A percentile compares a stretch with the other conserved stretches of the same genome.
Conservation (phyloP, 768 basidiomycete species). For the Russula dissimulans region DNA sequence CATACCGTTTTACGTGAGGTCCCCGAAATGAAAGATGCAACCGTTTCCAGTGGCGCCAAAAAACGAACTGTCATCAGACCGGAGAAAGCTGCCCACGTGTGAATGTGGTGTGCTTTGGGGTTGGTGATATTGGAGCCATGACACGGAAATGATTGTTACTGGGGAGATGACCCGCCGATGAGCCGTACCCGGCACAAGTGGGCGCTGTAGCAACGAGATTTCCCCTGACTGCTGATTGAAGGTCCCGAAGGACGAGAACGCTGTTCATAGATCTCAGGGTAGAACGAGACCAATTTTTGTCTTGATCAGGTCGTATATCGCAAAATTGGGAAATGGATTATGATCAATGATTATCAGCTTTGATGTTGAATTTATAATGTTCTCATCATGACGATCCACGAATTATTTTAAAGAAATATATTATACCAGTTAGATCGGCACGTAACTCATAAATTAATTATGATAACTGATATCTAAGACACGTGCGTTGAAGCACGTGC, state of each 20-base stretch:
- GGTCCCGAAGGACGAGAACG: neutral
- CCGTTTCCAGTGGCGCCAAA: neutral
- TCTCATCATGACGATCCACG: no score
- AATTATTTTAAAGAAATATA: no score
- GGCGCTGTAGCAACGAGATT: slow-evolving; percentile 6
- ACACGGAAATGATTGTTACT: neutral
- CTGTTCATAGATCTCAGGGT: slow-evolving; percentile 1
- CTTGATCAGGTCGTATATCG: no score
- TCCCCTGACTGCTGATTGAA: neutral
- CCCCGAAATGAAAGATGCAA: neutral
- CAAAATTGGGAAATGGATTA: neutral
- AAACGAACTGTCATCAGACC: neutral
- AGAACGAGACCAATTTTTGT: neutral
- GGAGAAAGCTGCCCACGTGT: neutral
- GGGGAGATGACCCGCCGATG: neutral
- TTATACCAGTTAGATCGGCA: no score
- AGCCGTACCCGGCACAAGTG: neutral
- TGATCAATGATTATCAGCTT: no score
- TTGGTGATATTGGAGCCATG: neutral
- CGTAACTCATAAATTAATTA: neutral
- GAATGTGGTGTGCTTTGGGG: neutral
- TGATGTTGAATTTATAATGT: no score
- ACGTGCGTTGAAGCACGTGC: slow-evolving; percentile 12
- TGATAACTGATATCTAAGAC: neutral
- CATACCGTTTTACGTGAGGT: neutral